A percentile compares a stretch with the other conserved stretches of the same genome.
These are phyloP conservation scores for Teratosphaeria epicoccoides DNA, from an alignment of 2,329 filamentous ascomycete genomes.

Conservation along the genomic window DNA sequence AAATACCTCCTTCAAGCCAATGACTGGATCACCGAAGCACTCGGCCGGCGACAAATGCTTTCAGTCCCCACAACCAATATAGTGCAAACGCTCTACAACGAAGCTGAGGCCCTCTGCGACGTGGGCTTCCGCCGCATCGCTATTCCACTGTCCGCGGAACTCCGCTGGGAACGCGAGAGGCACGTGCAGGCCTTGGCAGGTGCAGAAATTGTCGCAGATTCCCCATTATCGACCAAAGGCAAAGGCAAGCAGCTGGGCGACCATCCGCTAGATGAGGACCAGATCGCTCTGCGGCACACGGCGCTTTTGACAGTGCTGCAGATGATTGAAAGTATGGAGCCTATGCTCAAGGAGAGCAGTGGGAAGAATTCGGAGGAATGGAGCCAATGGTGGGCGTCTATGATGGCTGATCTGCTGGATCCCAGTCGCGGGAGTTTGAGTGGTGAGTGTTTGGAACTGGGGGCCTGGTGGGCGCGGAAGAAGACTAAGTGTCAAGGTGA, in stretches of 20 bases:
- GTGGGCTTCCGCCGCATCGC: constrained; percentile 67
- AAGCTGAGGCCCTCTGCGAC: constrained; percentile 59
- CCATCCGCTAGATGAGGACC: constrained; percentile 33
- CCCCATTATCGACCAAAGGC: constrained; percentile 12
- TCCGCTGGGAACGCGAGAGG: constrained; percentile 67
- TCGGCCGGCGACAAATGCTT: constrained; percentile 60
- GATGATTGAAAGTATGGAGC: constrained; percentile 76
- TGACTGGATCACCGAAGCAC: constrained; percentile 63
- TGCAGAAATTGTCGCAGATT: constrained; percentile 11
- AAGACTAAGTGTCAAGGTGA: too few species aligned
- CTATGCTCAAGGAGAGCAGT: constrained; percentile 67
- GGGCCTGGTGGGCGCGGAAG: constrained; percentile 55
- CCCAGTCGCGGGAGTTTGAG: constrained; percentile 59
- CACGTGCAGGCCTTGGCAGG: constrained; percentile 5
- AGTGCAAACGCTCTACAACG: constrained; percentile 67
- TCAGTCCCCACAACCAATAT: constrained; percentile 70
- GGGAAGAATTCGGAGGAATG: constrained; percentile 86
- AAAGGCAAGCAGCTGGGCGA: constrained; percentile 12
- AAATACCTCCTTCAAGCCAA: constrained; percentile 76
- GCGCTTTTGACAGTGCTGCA: constrained; percentile 74
- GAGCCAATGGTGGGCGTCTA: constrained; percentile 78
- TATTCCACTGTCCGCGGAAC: constrained; percentile 71
- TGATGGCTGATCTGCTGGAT: constrained; percentile 74
- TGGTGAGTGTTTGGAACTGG: constrained; percentile 70
- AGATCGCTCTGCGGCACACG: constrained; percentile 63